phyloP scores from a whole-genome alignment of 1,284 basidiomycete species.

The Pseudozyma tsukubaensis region DNA sequence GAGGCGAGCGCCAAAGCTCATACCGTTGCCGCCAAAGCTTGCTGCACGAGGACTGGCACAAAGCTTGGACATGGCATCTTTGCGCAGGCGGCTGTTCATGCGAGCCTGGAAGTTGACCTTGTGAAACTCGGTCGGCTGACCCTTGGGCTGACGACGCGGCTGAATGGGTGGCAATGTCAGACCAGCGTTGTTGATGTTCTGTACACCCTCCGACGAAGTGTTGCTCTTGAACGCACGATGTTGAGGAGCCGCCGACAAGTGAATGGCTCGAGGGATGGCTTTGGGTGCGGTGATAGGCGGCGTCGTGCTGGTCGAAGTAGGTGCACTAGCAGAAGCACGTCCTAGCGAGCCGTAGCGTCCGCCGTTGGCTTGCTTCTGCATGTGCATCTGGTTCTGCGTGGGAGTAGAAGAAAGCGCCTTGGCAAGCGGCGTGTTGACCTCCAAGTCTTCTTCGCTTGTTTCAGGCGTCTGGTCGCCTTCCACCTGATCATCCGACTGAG shows the following conservation, averaged over 20 bases:
- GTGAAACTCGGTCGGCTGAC: slow-evolving; percentile 61
- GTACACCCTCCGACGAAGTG: slow-evolving; percentile 9
- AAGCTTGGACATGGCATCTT: slow-evolving; percentile 63
- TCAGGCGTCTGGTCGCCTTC: slow-evolving; percentile 59
- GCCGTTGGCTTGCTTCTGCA: slow-evolving; percentile 19
- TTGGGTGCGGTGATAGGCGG: slow-evolving; percentile 45
- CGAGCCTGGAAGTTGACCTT: slow-evolving; percentile 61
- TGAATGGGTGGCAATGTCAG: slow-evolving; percentile 51
- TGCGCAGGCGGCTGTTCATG: slow-evolving; percentile 55
- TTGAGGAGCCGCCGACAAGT: slow-evolving; percentile 49
- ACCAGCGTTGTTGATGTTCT: slow-evolving; percentile 29
- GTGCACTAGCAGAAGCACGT: slow-evolving; percentile 24
- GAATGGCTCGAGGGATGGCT: slow-evolving; percentile 46
- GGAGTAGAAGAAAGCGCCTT: slow-evolving; percentile 37
- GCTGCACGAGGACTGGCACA: slow-evolving; percentile 59
- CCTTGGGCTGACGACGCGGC: slow-evolving; percentile 59
- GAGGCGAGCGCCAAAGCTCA: slow-evolving; percentile 45
- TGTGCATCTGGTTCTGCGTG: slow-evolving; percentile 17
- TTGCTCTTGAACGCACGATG: slow-evolving; percentile 46
- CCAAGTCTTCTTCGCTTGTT: slow-evolving; percentile 61
- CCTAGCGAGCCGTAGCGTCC: slow-evolving; percentile 35
- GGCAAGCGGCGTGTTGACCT: slow-evolving; percentile 32
- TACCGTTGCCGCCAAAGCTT: slow-evolving; percentile 46
- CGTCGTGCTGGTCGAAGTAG: slow-evolving; percentile 30
- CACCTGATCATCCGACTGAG: slow-evolving; percentile 42